Evolutionary conservation across 2,329 filamentous ascomycete genomes (phyloP), one percentile per base, ranked within the genome.

Genomic region (Pseudovirgaria hyperparasitica): DNA sequence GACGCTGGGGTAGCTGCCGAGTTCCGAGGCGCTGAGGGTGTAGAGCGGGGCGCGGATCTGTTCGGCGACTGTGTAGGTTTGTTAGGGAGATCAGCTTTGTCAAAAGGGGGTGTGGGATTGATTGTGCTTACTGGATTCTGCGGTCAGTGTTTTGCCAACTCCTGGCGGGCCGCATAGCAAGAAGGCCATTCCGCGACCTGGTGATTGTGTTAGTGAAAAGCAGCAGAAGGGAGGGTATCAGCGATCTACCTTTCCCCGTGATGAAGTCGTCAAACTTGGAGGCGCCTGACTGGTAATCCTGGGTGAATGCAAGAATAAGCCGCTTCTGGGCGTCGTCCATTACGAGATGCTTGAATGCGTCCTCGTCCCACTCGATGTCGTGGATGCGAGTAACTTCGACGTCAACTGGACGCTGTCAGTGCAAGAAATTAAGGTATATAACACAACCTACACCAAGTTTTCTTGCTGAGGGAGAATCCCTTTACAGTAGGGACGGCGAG

Each of bases 111-210:
- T 23, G 15, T 9, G 15, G 12, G 23, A 28, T n/a, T n/a, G n/a
- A n/a, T n/a, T n/a, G 22, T 10, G 18, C 35, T 22, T 35, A 40
- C 35, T 30, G 29, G 37, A 39, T 23, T 42, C 42, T 20, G 19
- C 19, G n/a, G 19, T 20, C 10, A 23, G 23, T 0, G 63, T 67
- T 44, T 67, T 68, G 15, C 63, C 64, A 2, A 63, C 58, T 2
- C 63, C 63, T 0, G 62, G 62, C 1, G 56, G 56, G 2, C 62
- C 63, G 23, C 47, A 50, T 4, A 67, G 50, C 3, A 65, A 51
- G 28, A 65, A 44, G 26, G 64, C 60, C 18, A 64, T 50, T 6
- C 63, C 62, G 28, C 36, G 34, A 10, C 39, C 39, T 41, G 8
- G 16, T 2, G 18, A 9, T 6, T 6, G 6, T 6, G 12, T 29